phyloP scores from a whole-genome alignment of 192 early-diverging fungal species.

The Podila verticillata region DNA sequence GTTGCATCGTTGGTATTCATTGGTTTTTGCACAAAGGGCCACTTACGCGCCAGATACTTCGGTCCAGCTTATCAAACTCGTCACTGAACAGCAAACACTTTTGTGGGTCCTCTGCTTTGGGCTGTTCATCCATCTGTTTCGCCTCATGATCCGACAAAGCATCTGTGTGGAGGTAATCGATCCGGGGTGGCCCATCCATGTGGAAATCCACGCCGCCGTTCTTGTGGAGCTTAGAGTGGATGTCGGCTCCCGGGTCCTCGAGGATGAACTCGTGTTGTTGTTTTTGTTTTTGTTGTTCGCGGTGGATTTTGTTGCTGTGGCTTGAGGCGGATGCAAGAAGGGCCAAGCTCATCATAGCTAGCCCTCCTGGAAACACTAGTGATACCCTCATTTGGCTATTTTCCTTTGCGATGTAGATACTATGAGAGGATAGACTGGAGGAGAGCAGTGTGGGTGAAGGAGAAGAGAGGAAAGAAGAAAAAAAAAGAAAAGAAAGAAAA shows the following conservation, averaged over 20 bases:
- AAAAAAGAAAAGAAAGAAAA: too few species aligned
- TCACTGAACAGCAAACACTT: slow-evolving; percentile 23
- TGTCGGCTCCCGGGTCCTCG: background rate
- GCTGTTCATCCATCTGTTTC: background rate
- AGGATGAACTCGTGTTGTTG: background rate
- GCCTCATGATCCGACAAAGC: background rate
- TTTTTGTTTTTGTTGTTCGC: background rate
- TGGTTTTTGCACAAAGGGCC: too few species aligned
- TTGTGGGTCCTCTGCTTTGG: background rate
- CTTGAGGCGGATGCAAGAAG: background rate
- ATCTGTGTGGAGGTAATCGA: background rate
- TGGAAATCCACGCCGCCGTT: background rate
- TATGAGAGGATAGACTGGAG: background rate
- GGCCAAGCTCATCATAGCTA: background rate
- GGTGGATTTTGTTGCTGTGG: background rate
- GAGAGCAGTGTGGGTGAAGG: background rate
- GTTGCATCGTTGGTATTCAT: too few species aligned
- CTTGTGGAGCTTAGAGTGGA: background rate
- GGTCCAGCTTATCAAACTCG: slow-evolving; percentile 45
- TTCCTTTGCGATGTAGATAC: background rate
- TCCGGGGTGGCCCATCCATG: background rate
- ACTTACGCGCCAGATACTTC: slow-evolving; percentile 33
- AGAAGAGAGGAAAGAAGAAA: background rate
- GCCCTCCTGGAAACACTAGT: background rate
- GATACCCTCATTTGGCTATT: background rate